Conservation (phyloP, 73 alveolate species). For the Durusdinium trenchii region DNA sequence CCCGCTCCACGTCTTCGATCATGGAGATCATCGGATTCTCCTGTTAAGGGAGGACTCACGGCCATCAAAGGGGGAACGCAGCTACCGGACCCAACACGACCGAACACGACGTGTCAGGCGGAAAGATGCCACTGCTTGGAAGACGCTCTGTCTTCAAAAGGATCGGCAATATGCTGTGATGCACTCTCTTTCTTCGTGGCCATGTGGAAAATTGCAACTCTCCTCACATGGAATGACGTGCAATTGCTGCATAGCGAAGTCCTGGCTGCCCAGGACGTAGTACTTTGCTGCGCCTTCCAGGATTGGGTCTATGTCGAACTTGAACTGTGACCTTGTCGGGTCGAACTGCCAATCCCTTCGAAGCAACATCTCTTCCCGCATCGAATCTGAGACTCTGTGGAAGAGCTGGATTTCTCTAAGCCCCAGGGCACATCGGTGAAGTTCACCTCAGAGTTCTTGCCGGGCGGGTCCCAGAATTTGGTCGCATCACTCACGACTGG, state of each 20-base stretch:
- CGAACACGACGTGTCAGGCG: no score
- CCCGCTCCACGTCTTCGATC: conserved; percentile 93
- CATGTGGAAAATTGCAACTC: no score
- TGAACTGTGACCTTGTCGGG: conserved; percentile 29
- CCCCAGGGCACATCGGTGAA: conserved; percentile 23
- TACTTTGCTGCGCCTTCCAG: conserved; percentile 79
- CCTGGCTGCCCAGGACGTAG: conserved; percentile 83
- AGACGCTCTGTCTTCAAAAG: no score
- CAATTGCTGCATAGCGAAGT: background rate
- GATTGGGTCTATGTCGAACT: conserved; percentile 56
- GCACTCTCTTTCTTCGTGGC: background rate
- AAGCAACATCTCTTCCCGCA: no score
- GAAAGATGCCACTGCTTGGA: background rate
- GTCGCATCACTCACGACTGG: background rate
- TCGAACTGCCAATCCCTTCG: no score
- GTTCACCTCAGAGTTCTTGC: conserved; percentile 46
- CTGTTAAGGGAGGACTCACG: background rate
- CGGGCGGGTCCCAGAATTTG: no score
- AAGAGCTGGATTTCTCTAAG: background rate
- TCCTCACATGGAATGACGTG: no score
- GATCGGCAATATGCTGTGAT: no score
- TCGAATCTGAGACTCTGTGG: no score
- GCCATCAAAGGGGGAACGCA: no score
- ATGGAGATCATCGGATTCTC: conserved; percentile 83
- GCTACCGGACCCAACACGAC: no score